phyloP scores from a whole-genome alignment of 2,329 filamentous ascomycete genomes.

The Colletotrichum neosansevieriae region DNA sequence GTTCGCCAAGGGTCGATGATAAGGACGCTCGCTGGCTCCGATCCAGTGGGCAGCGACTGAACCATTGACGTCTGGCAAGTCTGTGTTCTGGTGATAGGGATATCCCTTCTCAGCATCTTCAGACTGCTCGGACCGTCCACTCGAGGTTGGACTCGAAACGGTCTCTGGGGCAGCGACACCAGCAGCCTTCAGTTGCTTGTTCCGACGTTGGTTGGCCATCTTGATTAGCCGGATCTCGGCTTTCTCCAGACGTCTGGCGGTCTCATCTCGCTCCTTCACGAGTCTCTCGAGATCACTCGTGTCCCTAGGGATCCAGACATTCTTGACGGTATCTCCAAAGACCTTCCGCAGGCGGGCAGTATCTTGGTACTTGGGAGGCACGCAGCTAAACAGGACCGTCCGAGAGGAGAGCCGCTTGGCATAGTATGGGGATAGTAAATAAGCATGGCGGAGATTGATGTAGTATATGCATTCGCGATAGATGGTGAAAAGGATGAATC shows the following conservation, averaged over 20 bases:
- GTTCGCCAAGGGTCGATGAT: slow-evolving; percentile 74
- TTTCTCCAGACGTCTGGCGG: slow-evolving; percentile 82
- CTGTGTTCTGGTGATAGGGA: slow-evolving; percentile 46
- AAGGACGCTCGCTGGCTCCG: slow-evolving; percentile 77
- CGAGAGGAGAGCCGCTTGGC: slow-evolving; percentile 87
- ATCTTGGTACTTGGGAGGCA: slow-evolving; percentile 81
- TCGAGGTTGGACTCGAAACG: slow-evolving; percentile 42
- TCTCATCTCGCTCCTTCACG: slow-evolving; percentile 80
- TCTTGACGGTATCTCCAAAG: slow-evolving; percentile 83
- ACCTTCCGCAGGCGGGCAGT: slow-evolving; percentile 78
- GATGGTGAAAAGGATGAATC: slow-evolving; percentile 90
- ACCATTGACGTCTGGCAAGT: slow-evolving; percentile 56
- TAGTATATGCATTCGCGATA: slow-evolving; percentile 93
- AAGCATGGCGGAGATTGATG: slow-evolving; percentile 93
- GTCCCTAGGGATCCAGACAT: slow-evolving; percentile 86
- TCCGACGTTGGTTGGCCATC: slow-evolving; percentile 66
- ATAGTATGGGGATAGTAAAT: slow-evolving; percentile 87
- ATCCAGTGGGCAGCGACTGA: slow-evolving; percentile 81
- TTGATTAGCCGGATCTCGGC: slow-evolving; percentile 87
- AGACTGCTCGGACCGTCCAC: slow-evolving; percentile 25
- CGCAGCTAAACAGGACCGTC: slow-evolving; percentile 92
- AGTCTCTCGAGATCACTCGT: slow-evolving; percentile 80
- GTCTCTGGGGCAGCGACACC: slow-evolving; percentile 38
- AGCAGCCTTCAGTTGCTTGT: slow-evolving; percentile 40
- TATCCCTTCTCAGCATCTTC: slow-evolving; percentile 40